Base-by-base conservation (phyloP, 129 eudicot genomes). In the Calendula officinalis region DNA sequence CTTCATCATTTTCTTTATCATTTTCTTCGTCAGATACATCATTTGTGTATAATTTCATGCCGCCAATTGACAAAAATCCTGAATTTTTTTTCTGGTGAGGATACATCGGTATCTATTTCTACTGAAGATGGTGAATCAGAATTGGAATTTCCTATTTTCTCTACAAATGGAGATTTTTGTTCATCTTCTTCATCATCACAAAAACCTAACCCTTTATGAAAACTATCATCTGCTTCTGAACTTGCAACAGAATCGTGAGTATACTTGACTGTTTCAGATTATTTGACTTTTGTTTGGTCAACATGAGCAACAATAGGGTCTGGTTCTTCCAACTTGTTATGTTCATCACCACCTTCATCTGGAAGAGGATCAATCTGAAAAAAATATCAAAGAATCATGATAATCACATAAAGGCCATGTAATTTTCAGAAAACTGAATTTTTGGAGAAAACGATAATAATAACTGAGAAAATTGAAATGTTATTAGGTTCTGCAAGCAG, bases 131-230 rank as follows among this genome's bases (percentile, higher is more conserved):
- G 82, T 39, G 87, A 68, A 34, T 49, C 81, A 62, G 59, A 74
- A 66, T 51, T 61, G 47, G 41, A 71, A 59, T 61, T 68, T 35
- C 63, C 86, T 55, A 75, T 75, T 50, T 68, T 80, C 48, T 74
- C 82, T 60, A 59, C 47, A 46, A 61, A 62, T 38, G 62, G 54
- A 9, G 70, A 75, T 60, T 66, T 27, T 38, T 17, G 34, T 4
- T 41, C 27, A 10, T 66, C 69, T 67, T 80, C 87, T 44, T 73
- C 69, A 62, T 78, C 77, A 52, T 77, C 85, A 64, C 66, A 32
- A 71, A 88, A 92, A 13, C 99, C 96, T 79, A 92, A 75, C 46
- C 95, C 96, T 75, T 83, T 79, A 58, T 85, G 92, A 7, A 82
- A 73, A 75, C 73, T 70, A 14, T 83, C 89, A 36, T 64, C 96